A percentile compares a stretch with the other conserved stretches of the same genome.
Evolutionary conservation across 75 land plant genomes (phyloP).

Genomic region (Cunninghamia lanceolata): DNA sequence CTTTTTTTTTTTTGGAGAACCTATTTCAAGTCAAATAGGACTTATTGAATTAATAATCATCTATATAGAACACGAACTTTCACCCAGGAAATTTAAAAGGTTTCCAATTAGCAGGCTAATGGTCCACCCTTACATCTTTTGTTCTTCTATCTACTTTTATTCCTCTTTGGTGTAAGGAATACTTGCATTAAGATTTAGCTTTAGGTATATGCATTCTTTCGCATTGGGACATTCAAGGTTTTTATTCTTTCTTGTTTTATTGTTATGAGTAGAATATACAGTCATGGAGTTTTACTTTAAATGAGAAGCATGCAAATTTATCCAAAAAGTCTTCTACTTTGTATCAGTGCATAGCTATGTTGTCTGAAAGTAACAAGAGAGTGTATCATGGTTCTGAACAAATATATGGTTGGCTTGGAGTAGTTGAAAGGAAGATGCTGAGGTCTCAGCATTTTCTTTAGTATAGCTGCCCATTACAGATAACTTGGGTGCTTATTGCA

Average conservation of each 20-base stretch:
- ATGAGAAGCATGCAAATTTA: background rate
- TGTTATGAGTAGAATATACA: background rate
- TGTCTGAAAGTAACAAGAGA: background rate
- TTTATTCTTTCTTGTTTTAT: background rate
- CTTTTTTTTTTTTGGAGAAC: background rate
- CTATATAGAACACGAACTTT: background rate
- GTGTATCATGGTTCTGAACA: background rate
- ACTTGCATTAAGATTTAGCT: background rate
- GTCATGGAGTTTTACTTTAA: background rate
- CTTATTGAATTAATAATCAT: background rate
- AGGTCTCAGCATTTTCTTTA: constrained; percentile 14
- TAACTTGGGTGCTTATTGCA: constrained; percentile 21
- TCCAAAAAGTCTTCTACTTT: background rate
- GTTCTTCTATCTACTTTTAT: background rate
- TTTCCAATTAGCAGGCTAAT: background rate
- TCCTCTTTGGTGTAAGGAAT: background rate
- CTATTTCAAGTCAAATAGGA: background rate
- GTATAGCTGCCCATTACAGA: constrained; percentile 13
- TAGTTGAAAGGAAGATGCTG: constrained; percentile 12
- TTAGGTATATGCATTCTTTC: background rate
- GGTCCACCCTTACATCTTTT: background rate
- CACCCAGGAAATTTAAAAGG: background rate
- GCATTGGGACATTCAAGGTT: background rate
- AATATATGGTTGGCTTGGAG: constrained; percentile 10
- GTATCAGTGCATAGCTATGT: background rate